phyloP scores from a whole-genome alignment of 2,329 filamentous ascomycete genomes.

The Aureobasidium sp. region DNA sequence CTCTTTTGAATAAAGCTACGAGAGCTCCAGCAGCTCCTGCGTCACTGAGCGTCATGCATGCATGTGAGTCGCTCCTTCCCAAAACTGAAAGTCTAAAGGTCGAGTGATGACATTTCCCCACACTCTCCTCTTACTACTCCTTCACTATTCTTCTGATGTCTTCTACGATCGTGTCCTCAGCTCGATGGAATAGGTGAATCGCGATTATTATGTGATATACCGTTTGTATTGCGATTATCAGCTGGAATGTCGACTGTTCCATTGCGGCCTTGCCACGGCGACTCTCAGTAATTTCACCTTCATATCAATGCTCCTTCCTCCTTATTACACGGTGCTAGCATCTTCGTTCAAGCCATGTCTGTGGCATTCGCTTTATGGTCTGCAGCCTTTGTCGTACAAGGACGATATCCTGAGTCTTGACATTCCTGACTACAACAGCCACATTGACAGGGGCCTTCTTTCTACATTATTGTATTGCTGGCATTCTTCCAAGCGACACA shows the following conservation, averaged over 20 bases:
- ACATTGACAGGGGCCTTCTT: too few relatives aligned
- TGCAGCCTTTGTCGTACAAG: too few relatives aligned
- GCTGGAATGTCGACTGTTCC: background rate
- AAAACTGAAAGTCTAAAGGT: background rate
- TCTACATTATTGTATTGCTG: too few relatives aligned
- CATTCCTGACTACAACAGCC: too few relatives aligned
- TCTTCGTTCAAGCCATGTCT: background rate
- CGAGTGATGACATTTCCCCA: constrained; percentile 3
- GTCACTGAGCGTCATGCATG: background rate
- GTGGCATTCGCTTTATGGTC: too few relatives aligned
- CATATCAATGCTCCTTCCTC: background rate
- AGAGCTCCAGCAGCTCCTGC: background rate
- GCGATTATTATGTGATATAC: background rate
- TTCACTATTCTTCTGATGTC: background rate
- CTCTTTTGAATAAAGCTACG: background rate
- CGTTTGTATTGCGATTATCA: background rate
- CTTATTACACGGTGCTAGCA: background rate
- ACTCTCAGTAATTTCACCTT: background rate
- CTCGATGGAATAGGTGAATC: background rate
- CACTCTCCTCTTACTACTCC: background rate
- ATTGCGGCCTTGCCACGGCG: constrained; percentile 1
- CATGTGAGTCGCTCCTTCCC: background rate
- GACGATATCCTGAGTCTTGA: too few relatives aligned
- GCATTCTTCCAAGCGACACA: too few relatives aligned
- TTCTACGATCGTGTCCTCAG: constrained; percentile 1